These are phyloP conservation scores for Actinidia chinensis DNA, from an alignment of 179 eudicot species.

Conservation along the genomic window DNA sequence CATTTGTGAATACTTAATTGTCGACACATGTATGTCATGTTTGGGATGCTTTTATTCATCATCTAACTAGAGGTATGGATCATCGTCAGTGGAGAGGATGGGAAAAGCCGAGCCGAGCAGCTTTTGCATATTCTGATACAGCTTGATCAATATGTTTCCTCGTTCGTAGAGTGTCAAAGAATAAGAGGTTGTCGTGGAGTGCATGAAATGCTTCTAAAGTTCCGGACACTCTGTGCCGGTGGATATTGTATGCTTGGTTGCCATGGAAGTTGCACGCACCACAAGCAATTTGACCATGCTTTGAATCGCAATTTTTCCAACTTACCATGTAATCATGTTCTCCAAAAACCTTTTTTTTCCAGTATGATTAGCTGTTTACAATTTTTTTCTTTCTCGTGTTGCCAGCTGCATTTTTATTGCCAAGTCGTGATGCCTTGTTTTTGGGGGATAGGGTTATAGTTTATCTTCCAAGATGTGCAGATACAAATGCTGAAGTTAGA, in stretches of 20 bases:
- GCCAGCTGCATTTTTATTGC: slow-evolving; percentile 85
- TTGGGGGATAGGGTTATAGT: slow-evolving; percentile 85
- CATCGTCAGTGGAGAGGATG: slow-evolving; percentile 86
- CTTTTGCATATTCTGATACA: slow-evolving; percentile 83
- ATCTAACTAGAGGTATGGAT: slow-evolving; percentile 23
- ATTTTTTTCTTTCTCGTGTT: slow-evolving; percentile 21
- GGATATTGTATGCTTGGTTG: slow-evolving; percentile 89
- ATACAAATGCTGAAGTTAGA: slow-evolving; percentile 83
- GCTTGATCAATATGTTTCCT: slow-evolving; percentile 82
- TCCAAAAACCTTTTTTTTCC: not conserved
- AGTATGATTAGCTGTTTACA: not conserved
- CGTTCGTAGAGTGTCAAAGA: slow-evolving; percentile 83
- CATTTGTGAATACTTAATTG: not conserved
- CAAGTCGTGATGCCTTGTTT: slow-evolving; percentile 91
- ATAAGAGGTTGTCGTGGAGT: slow-evolving; percentile 87
- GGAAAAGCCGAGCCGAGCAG: slow-evolving; percentile 94
- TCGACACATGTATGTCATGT: not conserved
- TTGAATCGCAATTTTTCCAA: slow-evolving; percentile 33
- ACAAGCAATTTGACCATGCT: slow-evolving; percentile 49
- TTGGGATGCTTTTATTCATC: slow-evolving; percentile 9
- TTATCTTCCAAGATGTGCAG: slow-evolving; percentile 97
- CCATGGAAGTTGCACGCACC: slow-evolving; percentile 75
- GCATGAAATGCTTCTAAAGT: slow-evolving; percentile 77
- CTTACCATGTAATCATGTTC: slow-evolving; percentile 41
- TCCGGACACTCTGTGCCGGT: slow-evolving; percentile 70